Base-by-base conservation (phyloP, 2,329 filamentous ascomycete species). In the Exophiala sp. region DNA sequence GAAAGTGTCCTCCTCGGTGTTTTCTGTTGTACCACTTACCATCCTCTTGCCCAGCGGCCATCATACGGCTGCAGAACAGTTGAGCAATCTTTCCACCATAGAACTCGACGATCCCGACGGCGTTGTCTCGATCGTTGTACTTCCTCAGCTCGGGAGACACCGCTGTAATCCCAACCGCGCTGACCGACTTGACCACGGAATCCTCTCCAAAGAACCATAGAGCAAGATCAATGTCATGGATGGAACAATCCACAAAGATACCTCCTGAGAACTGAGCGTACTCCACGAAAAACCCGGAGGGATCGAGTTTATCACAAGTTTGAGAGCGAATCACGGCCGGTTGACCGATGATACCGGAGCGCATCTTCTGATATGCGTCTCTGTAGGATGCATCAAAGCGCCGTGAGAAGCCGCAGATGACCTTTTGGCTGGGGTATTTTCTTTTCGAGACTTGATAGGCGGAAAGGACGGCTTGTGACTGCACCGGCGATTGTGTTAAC, bases 161-260 rank as follows among this genome's bases (percentile, higher is more conserved):
- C 2, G 79, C 79, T 2, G 75, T 79, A 57, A 81, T 77, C 8
- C 80, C 80, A 1, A 76, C 66, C 0, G 78, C 77, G 0, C 71
- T 70, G 7, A 80, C 76, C 41, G 70, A 74, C 65, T 82, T 82
- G 55, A 81, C 71, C 11, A 70, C 64, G 34, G 68, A 70, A 40
- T 77, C 71, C 40, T 75, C 66, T 8, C 77, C 78, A 60, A 82
- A 81, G 69, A 78, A 83, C 79, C 80, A 83, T 1, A 83, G 68
- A 0, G 79, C 72, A 1, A 84, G 73, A 55, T 83, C 80, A 58
- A 86, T 85, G 59, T 86, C 83, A 69, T 86, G 83, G 61, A 86
- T 80, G 44, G 78, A 80, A 68, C 79, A 83, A 69, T 86, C 83
- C 50, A 85, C 82, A 59, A 86, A 86, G 63, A 85, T 83, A 18